These are phyloP conservation scores for Hordeum marinum DNA, from an alignment of 176 grass and related monocot species.

Conservation along the genomic window DNA sequence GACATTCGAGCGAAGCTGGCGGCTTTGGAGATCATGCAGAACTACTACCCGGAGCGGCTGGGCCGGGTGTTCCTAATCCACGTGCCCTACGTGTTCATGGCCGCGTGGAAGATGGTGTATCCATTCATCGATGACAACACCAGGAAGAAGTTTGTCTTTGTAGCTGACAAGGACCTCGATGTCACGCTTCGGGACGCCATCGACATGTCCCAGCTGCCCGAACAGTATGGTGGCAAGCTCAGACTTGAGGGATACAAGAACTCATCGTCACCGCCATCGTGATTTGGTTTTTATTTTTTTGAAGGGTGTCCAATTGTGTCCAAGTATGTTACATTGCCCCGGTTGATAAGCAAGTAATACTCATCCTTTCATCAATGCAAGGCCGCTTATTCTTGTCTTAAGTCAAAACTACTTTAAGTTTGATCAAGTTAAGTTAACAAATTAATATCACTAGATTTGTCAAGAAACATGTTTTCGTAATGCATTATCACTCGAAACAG, in stretches of 20 bases:
- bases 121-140: slow-evolving; percentile 84
- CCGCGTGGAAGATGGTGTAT: slow-evolving; percentile 74
- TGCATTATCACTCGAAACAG: no score
- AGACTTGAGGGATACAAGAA: slow-evolving; percentile 10
- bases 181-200: slow-evolving; percentile 45
- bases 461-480: no score
- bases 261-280: background rate
- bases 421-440: no score
- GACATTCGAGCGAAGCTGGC: slow-evolving; percentile 59
- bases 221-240: slow-evolving; percentile 57
- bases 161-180: slow-evolving; percentile 47
- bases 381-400: no score
- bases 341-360: no score
- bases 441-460: no score
- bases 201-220: slow-evolving; percentile 47
- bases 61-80: slow-evolving; percentile 47
- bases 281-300: no score
- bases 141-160: slow-evolving; percentile 77
- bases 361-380: no score
- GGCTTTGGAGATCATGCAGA: slow-evolving; percentile 76
- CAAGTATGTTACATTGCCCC: background rate
- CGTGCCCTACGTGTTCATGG: slow-evolving; percentile 83
- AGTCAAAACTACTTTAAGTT: no score
- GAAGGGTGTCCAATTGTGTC: background rate
- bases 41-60: slow-evolving; percentile 67